phyloP scores from a whole-genome alignment of 495 filamentous ascomycete species.

The Penicillium manginii region DNA sequence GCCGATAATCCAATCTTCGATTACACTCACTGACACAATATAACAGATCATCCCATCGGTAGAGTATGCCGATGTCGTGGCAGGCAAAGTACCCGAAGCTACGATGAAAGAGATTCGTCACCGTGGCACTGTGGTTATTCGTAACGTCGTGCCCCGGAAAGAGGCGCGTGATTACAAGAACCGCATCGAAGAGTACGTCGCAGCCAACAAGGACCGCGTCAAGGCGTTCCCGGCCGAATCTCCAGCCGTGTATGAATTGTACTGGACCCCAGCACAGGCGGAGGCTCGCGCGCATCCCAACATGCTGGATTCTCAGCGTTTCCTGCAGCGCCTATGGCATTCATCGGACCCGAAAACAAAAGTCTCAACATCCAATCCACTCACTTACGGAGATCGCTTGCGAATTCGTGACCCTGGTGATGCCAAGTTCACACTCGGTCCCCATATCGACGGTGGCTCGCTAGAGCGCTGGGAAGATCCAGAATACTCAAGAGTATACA shows the following conservation, averaged over 20 bases:
- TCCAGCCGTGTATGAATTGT: conserved; percentile 85
- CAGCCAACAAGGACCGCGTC: conserved; percentile 52
- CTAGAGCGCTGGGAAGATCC: conserved; percentile 85
- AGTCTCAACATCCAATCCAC: conserved; percentile 67
- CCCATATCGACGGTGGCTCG: conserved; percentile 83
- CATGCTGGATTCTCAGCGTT: conserved; percentile 67
- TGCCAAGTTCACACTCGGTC: conserved; percentile 78
- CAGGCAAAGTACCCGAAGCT: conserved; percentile 45
- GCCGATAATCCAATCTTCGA: background rate
- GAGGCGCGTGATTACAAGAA: conserved; percentile 57
- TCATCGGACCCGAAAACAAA: conserved; percentile 60
- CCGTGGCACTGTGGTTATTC: conserved; percentile 65
- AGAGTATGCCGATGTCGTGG: conserved; percentile 56
- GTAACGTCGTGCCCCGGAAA: conserved; percentile 62
- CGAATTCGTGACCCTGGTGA: conserved; percentile 70
- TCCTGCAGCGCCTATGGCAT: conserved; percentile 78
- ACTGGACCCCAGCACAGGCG: conserved; percentile 82
- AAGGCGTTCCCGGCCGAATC: conserved; percentile 60
- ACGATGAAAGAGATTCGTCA: conserved; percentile 60
- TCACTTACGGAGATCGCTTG: conserved; percentile 80
- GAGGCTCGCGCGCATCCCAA: conserved; percentile 74
- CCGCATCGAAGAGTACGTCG: conserved; percentile 60
- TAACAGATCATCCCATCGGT: conserved; percentile 62
- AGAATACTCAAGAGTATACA: conserved; percentile 78
- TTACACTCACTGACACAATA: background rate